These are phyloP conservation scores for Epichloe coenophiala DNA, from an alignment of 2,329 filamentous ascomycete genomes.

Conservation along the genomic window DNA sequence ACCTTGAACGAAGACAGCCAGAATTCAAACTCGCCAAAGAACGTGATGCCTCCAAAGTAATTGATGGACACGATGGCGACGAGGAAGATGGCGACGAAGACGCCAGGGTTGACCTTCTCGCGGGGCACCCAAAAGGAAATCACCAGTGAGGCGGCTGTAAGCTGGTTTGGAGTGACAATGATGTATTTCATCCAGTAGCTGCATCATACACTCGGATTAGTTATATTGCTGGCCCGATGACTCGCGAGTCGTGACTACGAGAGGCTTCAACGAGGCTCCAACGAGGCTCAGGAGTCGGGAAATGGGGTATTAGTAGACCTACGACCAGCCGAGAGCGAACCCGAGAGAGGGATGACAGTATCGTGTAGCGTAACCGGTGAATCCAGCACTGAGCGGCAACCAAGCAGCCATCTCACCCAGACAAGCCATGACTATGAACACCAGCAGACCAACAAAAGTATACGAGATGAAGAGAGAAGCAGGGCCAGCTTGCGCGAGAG, in stretches of 20 bases:
- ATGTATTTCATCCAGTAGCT: slow-evolving; percentile 66
- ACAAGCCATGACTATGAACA: slow-evolving; percentile 70
- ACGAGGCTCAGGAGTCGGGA: neutral
- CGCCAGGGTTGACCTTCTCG: slow-evolving; percentile 58
- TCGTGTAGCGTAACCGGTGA: slow-evolving; percentile 66
- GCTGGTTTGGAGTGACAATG: slow-evolving; percentile 72
- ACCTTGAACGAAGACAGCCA: slow-evolving; percentile 55
- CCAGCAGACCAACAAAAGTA: slow-evolving; percentile 53
- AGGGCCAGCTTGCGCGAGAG: slow-evolving; percentile 41
- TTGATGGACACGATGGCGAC: slow-evolving; percentile 52
- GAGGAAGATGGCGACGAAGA: slow-evolving; percentile 64
- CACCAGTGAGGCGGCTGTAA: slow-evolving; percentile 67
- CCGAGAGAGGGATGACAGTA: slow-evolving; percentile 73
- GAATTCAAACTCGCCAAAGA: slow-evolving; percentile 55
- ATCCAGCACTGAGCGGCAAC: slow-evolving; percentile 65
- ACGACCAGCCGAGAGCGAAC: slow-evolving; percentile 64
- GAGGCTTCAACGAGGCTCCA: neutral
- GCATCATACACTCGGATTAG: slow-evolving; percentile 5
- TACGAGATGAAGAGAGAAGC: slow-evolving; percentile 61
- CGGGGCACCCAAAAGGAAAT: slow-evolving; percentile 63
- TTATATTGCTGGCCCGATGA: neutral
- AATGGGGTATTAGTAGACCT: slow-evolving; percentile 16
- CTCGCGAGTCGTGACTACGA: too few species aligned
- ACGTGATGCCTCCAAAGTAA: slow-evolving; percentile 45
- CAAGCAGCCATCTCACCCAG: slow-evolving; percentile 78